Evolutionary conservation across 2,329 filamentous ascomycete genomes (phyloP).

Genomic region (Knoxdaviesia capensis): DNA sequence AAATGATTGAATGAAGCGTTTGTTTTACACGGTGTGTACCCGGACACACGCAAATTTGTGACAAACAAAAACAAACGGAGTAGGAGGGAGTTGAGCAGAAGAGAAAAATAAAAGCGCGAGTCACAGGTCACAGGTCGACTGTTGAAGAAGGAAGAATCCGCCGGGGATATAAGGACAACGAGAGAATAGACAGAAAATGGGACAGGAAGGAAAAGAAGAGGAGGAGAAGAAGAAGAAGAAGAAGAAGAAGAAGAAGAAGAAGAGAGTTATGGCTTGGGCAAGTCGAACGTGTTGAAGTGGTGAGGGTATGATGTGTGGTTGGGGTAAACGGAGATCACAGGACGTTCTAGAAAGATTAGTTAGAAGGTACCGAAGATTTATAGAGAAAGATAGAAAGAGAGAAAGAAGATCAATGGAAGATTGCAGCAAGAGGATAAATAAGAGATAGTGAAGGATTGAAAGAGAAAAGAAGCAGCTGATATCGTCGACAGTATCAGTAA

Average conservation of each 20-base stretch:
- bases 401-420: conserved; percentile 1
- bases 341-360: no score
- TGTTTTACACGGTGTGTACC: no score
- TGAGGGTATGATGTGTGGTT: no score
- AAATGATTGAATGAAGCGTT: no score
- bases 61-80: neutral
- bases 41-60: no score
- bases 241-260: no score
- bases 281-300: no score
- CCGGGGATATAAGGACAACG: neutral
- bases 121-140: no score
- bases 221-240: neutral
- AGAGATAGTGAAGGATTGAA: neutral
- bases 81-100: neutral
- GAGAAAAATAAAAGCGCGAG: neutral
- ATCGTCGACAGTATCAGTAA: no score
- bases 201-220: conserved; percentile 1
- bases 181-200: neutral
- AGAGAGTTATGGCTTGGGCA: no score
- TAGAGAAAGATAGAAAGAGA: conserved; percentile 1
- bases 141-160: neutral
- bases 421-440: conserved; percentile 4
- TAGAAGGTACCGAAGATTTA: no score
- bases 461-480: neutral
- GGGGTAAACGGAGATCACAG: no score